These are phyloP conservation scores for Globisporangium acanthophoron DNA, from an alignment of 352 stramenopile species.

Conservation along the genomic window DNA sequence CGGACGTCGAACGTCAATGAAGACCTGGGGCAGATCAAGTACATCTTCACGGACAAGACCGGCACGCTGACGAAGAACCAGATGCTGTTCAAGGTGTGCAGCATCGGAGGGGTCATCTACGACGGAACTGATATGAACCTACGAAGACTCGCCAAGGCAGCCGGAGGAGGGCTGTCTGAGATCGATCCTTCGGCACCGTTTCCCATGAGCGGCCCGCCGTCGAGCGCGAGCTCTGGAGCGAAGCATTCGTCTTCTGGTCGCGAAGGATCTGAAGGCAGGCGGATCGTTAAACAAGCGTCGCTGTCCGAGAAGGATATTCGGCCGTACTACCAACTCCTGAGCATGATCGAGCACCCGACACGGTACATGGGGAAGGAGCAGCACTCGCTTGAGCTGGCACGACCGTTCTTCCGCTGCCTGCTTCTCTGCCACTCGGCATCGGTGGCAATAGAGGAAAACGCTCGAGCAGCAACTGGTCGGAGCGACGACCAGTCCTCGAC, in stretches of 20 bases:
- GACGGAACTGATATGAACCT: slow-evolving; percentile 68
- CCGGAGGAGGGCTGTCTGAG: slow-evolving; percentile 12
- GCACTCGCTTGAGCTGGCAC: slow-evolving; percentile 49
- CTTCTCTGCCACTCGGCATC: slow-evolving; percentile 79
- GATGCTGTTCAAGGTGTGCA: slow-evolving; percentile 96
- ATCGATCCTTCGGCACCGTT: neutral
- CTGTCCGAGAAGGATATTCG: slow-evolving; percentile 68
- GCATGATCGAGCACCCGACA: slow-evolving; percentile 56
- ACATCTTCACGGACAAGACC: slow-evolving; percentile 99
- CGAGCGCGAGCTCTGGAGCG: slow-evolving; percentile 2
- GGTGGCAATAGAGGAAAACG: slow-evolving; percentile 42
- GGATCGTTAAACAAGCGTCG: slow-evolving; percentile 33
- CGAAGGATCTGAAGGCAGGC: slow-evolving; percentile 16
- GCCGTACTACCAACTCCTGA: slow-evolving; percentile 57
- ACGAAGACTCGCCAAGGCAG: slow-evolving; percentile 25
- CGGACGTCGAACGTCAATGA: slow-evolving; percentile 93
- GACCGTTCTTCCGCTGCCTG: slow-evolving; percentile 76
- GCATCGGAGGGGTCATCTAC: slow-evolving; percentile 89
- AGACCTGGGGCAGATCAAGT: slow-evolving; percentile 96
- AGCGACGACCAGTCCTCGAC: slow-evolving; percentile 5
- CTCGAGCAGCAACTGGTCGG: neutral
- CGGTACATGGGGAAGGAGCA: slow-evolving; percentile 46
- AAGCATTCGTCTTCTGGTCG: slow-evolving; percentile 7
- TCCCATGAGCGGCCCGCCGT: neutral
- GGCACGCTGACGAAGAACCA: slow-evolving; percentile 99